phyloP scores from a whole-genome alignment of 176 grass and related monocot species.

The Pharus latifolius region DNA sequence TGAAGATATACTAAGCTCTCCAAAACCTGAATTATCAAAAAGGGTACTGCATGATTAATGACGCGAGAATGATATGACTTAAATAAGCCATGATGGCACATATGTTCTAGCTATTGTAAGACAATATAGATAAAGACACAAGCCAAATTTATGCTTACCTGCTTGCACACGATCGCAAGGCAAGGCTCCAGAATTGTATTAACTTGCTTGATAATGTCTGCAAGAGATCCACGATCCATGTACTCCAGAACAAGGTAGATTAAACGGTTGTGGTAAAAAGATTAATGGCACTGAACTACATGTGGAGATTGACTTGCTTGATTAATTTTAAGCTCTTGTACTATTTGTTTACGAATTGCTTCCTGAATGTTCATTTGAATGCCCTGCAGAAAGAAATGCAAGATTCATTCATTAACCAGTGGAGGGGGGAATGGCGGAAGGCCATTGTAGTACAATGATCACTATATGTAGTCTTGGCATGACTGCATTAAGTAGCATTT shows the following conservation, averaged over 20 bases:
- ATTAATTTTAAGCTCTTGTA: conserved; percentile 99
- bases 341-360: conserved; percentile 86
- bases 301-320: conserved; percentile 62
- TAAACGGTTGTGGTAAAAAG: conserved; percentile 96
- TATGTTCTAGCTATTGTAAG: too few relatives aligned
- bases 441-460: not conserved
- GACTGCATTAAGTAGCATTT: not conserved
- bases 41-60: too few relatives aligned
- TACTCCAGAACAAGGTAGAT: conserved; percentile 98
- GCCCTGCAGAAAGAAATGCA: conserved; percentile 33
- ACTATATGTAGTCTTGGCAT: not conserved
- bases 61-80: too few relatives aligned
- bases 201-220: conserved; percentile 88
- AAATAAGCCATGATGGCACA: too few relatives aligned
- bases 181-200: conserved; percentile 96
- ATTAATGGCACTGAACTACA: conserved; percentile 83
- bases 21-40: conserved; percentile 59
- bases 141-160: conserved; percentile 28
- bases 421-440: not conserved
- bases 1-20: conserved; percentile 88
- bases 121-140: too few relatives aligned
- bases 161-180: conserved; percentile 85
- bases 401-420: not conserved
- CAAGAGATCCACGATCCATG: conserved; percentile 94
- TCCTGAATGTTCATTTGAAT: conserved; percentile 99